Base-by-base conservation (phyloP, 2,329 filamentous ascomycete species). In the Diaporthe sp. region DNA sequence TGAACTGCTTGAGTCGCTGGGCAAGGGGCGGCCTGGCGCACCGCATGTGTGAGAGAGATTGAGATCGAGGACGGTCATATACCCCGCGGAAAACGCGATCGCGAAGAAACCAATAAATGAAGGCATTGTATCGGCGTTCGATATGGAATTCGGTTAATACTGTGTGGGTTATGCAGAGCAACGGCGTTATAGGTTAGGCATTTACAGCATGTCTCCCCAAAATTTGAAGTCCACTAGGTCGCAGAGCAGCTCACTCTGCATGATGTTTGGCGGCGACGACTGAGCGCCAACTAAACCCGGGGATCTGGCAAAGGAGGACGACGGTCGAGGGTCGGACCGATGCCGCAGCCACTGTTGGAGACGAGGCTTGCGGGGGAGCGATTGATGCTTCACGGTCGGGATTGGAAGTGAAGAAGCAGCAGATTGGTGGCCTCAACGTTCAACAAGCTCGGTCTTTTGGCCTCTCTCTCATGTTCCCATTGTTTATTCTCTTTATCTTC, bases 1-100 rank as follows among this genome's bases (percentile, higher is more conserved):
- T 69, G 89, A 92, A 81, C 85, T 92, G 50, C 83, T 92, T 10
- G 87, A 90, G 78, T 88, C 86, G 25, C 80, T 92, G 22, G 85
- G 86, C 58, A 86, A 86, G 75, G 85, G 85, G 42, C 83, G 86
- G 74, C 80, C 86, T 19, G 87, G 86, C 22, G 86, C 85, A 42
- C 89, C 89, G 39, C 86, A 85, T 19, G 86, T 91, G 66, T 91
- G 81, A 87, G 37, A 63, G 3, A 55, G 51, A 15, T 27, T 17
- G 30, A 39, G 32, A 37, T 61, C 3, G 22, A 13, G 19, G 61
- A 51, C 8, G 44, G 32, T 19, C 22, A 72, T 65, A 59, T 70
- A 74, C 61, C 74, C 71, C 44, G n/a, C 9, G 30, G 59, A 30
- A 25, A 39, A 66, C 9, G 44, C 22, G 47, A 51, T 39, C n/a